These are phyloP conservation scores for Penicillium pulvis DNA, from an alignment of 495 filamentous ascomycete genomes.

Conservation along the genomic window DNA sequence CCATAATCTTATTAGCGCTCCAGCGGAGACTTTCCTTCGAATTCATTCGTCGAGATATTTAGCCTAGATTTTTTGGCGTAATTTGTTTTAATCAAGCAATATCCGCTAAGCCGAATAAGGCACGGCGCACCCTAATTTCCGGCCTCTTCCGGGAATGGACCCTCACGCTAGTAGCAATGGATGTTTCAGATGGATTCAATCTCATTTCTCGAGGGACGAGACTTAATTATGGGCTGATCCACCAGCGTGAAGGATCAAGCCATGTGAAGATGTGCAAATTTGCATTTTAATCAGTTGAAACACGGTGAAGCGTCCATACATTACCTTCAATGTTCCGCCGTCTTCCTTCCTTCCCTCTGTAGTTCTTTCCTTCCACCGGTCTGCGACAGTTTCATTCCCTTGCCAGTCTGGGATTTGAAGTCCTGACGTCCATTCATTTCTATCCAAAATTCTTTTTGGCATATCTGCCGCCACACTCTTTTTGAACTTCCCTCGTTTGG, in stretches of 20 bases:
- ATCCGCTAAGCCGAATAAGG: conserved; percentile 18
- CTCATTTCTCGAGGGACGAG: conserved; percentile 28
- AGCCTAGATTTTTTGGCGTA: background rate
- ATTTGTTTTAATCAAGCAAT: conserved; percentile 22
- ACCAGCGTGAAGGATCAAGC: background rate
- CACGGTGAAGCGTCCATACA: background rate
- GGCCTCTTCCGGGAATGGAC: conserved; percentile 20
- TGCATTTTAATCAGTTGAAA: background rate
- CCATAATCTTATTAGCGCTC: background rate
- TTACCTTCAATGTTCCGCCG: too few relatives aligned
- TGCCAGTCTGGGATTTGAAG: conserved; percentile 32
- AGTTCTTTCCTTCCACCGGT: conserved; percentile 23
- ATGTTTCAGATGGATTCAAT: conserved; percentile 34
- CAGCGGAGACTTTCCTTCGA: background rate
- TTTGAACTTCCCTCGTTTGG: conserved; percentile 5
- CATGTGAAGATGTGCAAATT: background rate
- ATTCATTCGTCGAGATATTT: background rate
- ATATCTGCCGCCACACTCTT: conserved; percentile 9
- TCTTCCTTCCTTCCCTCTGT: too few relatives aligned
- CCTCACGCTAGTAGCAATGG: conserved; percentile 6
- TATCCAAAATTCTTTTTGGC: conserved; percentile 27
- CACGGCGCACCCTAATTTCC: conserved; percentile 13
- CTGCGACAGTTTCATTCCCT: conserved; percentile 28
- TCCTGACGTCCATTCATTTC: conserved; percentile 41
- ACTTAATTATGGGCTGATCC: conserved; percentile 5